Evolutionary conservation across 352 stramenopile species (phyloP), one percentile per base, ranked within the genome.

Genomic region (Phytophthora multivora): DNA sequence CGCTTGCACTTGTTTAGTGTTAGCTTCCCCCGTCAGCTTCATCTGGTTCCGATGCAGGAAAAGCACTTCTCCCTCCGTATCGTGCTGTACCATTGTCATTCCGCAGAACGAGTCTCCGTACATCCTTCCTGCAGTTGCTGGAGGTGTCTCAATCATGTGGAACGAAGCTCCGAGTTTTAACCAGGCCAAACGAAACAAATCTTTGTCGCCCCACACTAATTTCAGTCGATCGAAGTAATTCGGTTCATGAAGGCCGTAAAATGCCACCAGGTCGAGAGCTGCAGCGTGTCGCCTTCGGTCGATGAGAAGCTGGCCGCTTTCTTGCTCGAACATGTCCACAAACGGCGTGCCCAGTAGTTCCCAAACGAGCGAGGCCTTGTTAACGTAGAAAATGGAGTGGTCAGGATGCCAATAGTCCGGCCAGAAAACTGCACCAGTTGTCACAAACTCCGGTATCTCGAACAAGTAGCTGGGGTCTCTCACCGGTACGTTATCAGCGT

Each of bases 151-250:
- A 0, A 91, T 70, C 79, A 90, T 89, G 54, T 77, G 54, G 40
- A 83, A 91, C 0, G 63, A 40, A 12, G 67, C 59, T 21, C 72
- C 63, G 23, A 76, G 67, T 56, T 90, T 91, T 52, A 90, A 59
- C 83, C 83, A 91, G 23, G 83, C 83, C 16, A 91, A 68, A 3
- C 83, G 83, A 47, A 91, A 91, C 1, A 91, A 63, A 36, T 91
- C 82, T 48, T 91, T 91, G 69, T 91, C 82, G 13, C 82, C 82
- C 56, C 81, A 78, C 6, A 77, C 79, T 7, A 91, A 49, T 40
- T 80, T 74, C 36, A 89, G 67, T 1, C 65, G 62, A 23, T 82
- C 67, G 39, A 89, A 79, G 50, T 88, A 62, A 19, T 78, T 81
- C 4, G 77, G 79, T 12, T 61, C 43, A 43, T 88, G 73, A 60